Evolutionary conservation across 371 early-diverging fungal species (phyloP).

Genomic region (Syncephalastrum sp.): DNA sequence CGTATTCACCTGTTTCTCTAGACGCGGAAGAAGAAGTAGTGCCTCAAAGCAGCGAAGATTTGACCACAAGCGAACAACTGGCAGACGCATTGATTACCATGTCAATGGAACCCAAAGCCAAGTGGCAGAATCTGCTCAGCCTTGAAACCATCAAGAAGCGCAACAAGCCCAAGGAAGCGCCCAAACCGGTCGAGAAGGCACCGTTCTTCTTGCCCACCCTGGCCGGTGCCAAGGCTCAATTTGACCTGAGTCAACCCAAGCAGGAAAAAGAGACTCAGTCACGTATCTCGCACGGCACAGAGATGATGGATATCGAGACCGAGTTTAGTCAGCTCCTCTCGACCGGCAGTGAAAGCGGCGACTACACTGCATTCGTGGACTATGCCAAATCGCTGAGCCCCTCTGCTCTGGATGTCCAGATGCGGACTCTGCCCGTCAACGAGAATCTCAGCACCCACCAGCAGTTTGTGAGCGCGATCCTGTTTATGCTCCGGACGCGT

Average conservation of each 20-base stretch:
- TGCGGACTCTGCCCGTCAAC: conserved; percentile 73
- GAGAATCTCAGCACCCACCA: conserved; percentile 54
- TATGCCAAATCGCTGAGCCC: conserved; percentile 75
- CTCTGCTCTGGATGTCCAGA: conserved; percentile 82
- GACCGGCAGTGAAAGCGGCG: conserved; percentile 46
- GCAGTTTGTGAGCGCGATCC: conserved; percentile 64
- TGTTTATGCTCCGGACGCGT: conserved; percentile 56
- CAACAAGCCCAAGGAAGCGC: conserved; percentile 87
- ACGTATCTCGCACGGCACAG: conserved; percentile 37
- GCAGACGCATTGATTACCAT: conserved; percentile 83
- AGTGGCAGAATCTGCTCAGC: conserved; percentile 89
- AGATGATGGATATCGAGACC: conserved; percentile 49
- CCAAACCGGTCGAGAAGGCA: conserved; percentile 84
- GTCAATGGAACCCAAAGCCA: conserved; percentile 76
- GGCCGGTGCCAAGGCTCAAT: conserved; percentile 69
- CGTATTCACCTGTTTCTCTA: neutral
- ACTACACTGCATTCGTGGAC: conserved; percentile 56
- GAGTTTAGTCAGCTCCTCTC: conserved; percentile 59
- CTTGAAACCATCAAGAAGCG: conserved; percentile 92
- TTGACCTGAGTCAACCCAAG: conserved; percentile 40
- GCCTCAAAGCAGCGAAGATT: conserved; percentile 9
- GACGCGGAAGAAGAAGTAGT: conserved; percentile 29
- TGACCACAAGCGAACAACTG: conserved; percentile 61
- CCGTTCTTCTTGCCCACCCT: conserved; percentile 92
- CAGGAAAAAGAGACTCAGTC: conserved; percentile 31